Evolutionary conservation across 1,284 basidiomycete genomes (phyloP), one percentile per base, ranked within the genome.

Genomic region (Megacollybia platyphylla): DNA sequence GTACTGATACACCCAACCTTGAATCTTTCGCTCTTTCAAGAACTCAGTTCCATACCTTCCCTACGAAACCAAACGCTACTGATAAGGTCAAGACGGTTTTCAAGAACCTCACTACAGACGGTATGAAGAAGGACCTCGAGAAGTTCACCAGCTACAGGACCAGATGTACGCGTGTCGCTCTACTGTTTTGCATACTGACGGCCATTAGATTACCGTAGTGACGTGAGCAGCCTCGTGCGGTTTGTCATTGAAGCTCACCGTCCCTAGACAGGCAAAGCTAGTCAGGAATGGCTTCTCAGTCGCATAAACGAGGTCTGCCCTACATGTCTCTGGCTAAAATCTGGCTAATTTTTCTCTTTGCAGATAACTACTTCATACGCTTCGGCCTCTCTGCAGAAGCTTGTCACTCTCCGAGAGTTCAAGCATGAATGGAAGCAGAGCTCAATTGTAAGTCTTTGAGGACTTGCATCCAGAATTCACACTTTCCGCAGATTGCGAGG

Each of bases 391-490:
- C 60, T 88, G 35, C 68, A 62, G 42, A 53, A 69, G 40, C 52
- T 62, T 27, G 85, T 94, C 54, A 73, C 70, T 5, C 65, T 93
- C 45, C 62, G 69, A 27, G 90, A 93, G 58, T 97, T 97, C 58
- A 51, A 69, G 46, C 94, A 98, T 59, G 62, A 79, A 1, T 98
- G 94, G 94, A 83, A 81, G 7, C 94, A 98, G 70, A 87, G 88
- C 63, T 77, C 79, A 38, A 86, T 98, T 54, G 87, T 86, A 54
- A 48, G 78, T 41, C 17, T 17, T n/a, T 10, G 39, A 31, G 27
- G 3, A 47, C 37, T 36, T 40, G 32, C 27, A 29, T 26, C 36
- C 46, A 42, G 34, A 48, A 40, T 46, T 41, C 31, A 46, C 48
- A 38, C 51, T 42, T 41, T 40, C 36, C 43, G 38, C 52, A 87